phyloP scores from a whole-genome alignment of 1,139 yeast species.

The Debaryomyces nepalensis region DNA sequence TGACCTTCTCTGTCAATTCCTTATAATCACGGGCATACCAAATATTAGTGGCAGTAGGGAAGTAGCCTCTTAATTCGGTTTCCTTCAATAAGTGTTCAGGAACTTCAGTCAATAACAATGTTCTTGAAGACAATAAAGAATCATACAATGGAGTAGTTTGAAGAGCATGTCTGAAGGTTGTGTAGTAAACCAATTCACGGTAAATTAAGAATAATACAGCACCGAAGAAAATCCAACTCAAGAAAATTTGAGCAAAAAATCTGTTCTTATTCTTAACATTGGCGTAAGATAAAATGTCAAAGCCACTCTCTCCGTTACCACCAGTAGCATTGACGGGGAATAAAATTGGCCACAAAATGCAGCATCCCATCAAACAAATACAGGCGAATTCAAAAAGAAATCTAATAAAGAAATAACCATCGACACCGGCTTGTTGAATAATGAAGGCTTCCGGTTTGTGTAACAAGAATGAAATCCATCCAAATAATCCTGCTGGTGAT shows the following conservation, averaged over 20 bases:
- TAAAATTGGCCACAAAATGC: conserved; percentile 74
- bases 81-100: conserved; percentile 55
- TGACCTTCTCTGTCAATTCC: conserved; percentile 54
- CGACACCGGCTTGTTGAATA: conserved; percentile 81
- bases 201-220: conserved; percentile 62
- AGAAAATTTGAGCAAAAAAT: conserved; percentile 71
- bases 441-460: conserved; percentile 66
- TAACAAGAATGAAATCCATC: conserved; percentile 60
- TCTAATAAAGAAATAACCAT: conserved; percentile 86
- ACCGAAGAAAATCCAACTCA: conserved; percentile 72
- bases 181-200: conserved; percentile 71
- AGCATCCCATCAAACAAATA: conserved; percentile 64
- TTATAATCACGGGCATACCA: conserved; percentile 68
- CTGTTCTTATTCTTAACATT: conserved; percentile 65
- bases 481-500: conserved; percentile 57
- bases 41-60: conserved; percentile 63
- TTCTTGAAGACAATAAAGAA: conserved; percentile 66
- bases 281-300: conserved; percentile 63
- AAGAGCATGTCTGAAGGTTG: conserved; percentile 66
- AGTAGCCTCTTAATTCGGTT: conserved; percentile 53
- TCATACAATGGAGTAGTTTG: conserved; percentile 76
- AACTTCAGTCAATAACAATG: conserved; percentile 67
- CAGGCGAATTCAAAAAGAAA: conserved; percentile 68
- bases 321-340: conserved; percentile 89
- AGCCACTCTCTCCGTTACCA: conserved; percentile 60